Conservation (phyloP, 495 filamentous ascomycete species). For the Aspergillus saccharolyticus region DNA sequence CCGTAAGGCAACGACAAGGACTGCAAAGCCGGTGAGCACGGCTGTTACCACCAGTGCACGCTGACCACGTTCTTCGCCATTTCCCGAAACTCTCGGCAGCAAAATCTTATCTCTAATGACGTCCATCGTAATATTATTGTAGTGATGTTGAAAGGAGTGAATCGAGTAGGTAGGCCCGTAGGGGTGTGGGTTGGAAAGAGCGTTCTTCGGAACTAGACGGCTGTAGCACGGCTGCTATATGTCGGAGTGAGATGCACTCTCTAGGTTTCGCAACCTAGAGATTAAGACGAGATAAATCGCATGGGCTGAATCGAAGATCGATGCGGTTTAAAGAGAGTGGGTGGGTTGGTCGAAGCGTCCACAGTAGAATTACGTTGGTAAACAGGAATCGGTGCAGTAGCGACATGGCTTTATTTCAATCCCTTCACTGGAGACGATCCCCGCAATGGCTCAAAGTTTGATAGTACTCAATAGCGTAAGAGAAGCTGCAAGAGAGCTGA, state of each 20-base stretch:
- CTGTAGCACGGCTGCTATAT: background rate
- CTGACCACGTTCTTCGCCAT: conserved; percentile 24
- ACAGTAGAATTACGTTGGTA: background rate
- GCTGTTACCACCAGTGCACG: conserved; percentile 35
- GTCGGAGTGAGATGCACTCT: background rate
- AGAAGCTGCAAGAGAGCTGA: background rate
- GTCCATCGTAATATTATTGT: conserved; percentile 17
- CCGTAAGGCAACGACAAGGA: conserved; percentile 29
- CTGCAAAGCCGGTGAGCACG: conserved; percentile 27
- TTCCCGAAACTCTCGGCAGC: conserved; percentile 16
- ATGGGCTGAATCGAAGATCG: background rate
- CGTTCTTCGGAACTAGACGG: background rate
- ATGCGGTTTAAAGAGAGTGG: background rate
- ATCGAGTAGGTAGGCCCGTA: background rate
- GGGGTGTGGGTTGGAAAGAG: conserved; percentile 4
- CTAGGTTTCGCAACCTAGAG: conserved; percentile 2
- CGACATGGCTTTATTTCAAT: background rate
- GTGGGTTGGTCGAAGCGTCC: background rate
- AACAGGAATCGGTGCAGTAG: background rate
- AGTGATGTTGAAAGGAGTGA: conserved; percentile 11
- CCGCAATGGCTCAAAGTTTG: conserved; percentile 8
- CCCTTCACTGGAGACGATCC: background rate
- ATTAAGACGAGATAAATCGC: background rate
- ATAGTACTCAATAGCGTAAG: conserved; percentile 12
- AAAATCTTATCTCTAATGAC: conserved; percentile 12